Evolutionary conservation across 192 early-diverging fungal species (phyloP), one percentile per base, ranked within the genome.

Genomic region (Allomyces arbusculus): DNA sequence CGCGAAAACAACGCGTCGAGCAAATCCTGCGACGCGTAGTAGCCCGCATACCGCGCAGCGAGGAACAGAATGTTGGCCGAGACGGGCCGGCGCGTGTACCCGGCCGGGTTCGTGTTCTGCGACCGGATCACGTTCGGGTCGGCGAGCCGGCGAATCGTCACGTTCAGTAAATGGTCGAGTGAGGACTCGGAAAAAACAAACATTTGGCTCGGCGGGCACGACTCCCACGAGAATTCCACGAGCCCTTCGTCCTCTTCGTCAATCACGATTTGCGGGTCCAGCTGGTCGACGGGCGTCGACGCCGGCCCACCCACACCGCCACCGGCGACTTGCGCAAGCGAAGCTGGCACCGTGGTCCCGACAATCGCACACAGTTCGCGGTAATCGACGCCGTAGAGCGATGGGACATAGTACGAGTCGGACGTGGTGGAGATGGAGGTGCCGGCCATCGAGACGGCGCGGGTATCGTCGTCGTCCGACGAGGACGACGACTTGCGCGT

Each of bases 31-130:
- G 80, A 79, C 44, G 84, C 80, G 70, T 82, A 86, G 66, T 95
- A 88, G 68, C 86, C 85, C 19, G 91, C 91, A 77, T 87, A 97
- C 50, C 94, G 79, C 24, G 91, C 89, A 61, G 85, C 83, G 45
- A 97, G 73, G 69, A 93, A 94, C 14, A 95, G 68, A 61, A 95
- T 80, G 76, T 91, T 92, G 14, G 94, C 91, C 4, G 90, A 80
- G 16, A 91, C 75, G 69, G 81, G 78, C 69, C 78, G 50, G 66
- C 74, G 72, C 24, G 78, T 76, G 67, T 80, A 78, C 44, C 77
- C 77, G 25, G 79, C 75, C 0, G 88, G 86, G 64, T 79, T 77
- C 45, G 91, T 80, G 40, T 82, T 76, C 22, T 58, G 50, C 16
- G 50, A 58, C 16, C 50, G 50, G 12, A 58, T 58, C 50, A 58